A percentile compares a stretch with the other conserved stretches of the same genome.
Evolutionary conservation across 148 eudicot genomes (phyloP).

Genomic region (Talinum fruticosum): DNA sequence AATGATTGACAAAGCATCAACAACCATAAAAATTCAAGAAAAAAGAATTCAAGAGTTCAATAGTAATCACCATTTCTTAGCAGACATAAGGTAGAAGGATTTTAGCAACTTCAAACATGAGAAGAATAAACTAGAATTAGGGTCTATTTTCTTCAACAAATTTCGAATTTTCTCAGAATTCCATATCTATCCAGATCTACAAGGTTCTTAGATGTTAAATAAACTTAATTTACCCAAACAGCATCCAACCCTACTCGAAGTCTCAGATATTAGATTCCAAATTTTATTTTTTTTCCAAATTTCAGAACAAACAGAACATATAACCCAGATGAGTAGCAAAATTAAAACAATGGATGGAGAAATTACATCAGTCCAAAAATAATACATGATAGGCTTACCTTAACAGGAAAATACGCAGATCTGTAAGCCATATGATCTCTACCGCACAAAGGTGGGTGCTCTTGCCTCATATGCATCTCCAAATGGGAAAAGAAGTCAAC

Average conservation of each 20-base stretch:
- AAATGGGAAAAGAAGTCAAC: constrained; percentile 97
- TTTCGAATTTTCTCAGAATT: neutral
- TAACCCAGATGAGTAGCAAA: neutral
- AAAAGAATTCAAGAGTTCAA: neutral
- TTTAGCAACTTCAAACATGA: neutral
- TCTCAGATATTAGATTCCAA: neutral
- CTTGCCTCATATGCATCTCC: constrained; percentile 99
- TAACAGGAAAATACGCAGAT: constrained; percentile 95
- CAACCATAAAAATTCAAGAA: too few species aligned
- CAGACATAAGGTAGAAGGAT: neutral
- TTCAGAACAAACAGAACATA: neutral
- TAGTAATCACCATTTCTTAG: neutral
- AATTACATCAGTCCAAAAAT: neutral
- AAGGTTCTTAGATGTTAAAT: neutral
- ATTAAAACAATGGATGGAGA: neutral
- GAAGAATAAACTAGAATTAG: neutral
- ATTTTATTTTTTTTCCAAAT: neutral
- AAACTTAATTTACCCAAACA: neutral
- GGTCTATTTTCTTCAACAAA: neutral
- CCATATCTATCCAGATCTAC: neutral
- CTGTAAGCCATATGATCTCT: constrained; percentile 99
- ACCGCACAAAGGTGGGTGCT: constrained; percentile 96
- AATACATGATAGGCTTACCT: constrained; percentile 43
- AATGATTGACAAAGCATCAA: constrained; percentile 1
- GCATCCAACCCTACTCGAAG: neutral